phyloP scores from a whole-genome alignment of 495 filamentous ascomycete genomes.

The Podospora tetraspora region DNA sequence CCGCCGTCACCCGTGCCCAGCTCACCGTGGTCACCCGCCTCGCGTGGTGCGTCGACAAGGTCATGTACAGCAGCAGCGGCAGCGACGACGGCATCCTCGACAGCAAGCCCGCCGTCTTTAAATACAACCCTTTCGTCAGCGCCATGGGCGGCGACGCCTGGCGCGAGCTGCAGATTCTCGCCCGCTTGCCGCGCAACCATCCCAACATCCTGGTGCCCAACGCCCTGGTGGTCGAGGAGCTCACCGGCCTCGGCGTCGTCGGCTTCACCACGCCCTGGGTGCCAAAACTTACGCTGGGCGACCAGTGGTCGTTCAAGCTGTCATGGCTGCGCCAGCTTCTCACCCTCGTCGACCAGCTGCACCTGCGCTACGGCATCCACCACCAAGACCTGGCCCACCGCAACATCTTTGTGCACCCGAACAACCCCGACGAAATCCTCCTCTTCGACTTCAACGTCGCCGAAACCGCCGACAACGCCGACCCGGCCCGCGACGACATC shows the following conservation, averaged over 20 bases:
- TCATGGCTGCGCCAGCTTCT: constrained; percentile 38
- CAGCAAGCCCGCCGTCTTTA: not conserved
- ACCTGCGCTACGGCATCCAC: constrained; percentile 35
- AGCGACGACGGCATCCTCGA: not conserved
- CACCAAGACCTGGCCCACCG: constrained; percentile 38
- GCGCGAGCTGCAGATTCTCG: not conserved
- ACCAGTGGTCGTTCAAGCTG: constrained; percentile 28
- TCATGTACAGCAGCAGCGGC: not conserved
- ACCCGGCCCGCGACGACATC: too few relatives aligned
- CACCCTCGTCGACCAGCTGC: constrained; percentile 35
- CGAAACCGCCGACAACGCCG: too few relatives aligned
- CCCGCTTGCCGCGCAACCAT: constrained; percentile 16
- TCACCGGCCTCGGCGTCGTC: constrained; percentile 30
- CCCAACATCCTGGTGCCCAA: constrained; percentile 34
- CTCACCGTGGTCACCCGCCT: not conserved
- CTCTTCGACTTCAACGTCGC: constrained; percentile 32
- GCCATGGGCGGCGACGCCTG: not conserved
- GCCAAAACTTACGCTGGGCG: constrained; percentile 29
- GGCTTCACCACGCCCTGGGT: constrained; percentile 39
- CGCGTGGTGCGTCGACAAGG: not conserved
- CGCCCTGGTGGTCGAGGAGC: constrained; percentile 33
- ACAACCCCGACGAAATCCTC: constrained; percentile 23
- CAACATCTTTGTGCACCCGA: constrained; percentile 33
- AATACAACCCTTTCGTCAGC: not conserved
- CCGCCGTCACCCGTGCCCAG: not conserved